Evolutionary conservation across 2,329 filamentous ascomycete species (phyloP).

Genomic region (Ceratocystis ficicola): DNA sequence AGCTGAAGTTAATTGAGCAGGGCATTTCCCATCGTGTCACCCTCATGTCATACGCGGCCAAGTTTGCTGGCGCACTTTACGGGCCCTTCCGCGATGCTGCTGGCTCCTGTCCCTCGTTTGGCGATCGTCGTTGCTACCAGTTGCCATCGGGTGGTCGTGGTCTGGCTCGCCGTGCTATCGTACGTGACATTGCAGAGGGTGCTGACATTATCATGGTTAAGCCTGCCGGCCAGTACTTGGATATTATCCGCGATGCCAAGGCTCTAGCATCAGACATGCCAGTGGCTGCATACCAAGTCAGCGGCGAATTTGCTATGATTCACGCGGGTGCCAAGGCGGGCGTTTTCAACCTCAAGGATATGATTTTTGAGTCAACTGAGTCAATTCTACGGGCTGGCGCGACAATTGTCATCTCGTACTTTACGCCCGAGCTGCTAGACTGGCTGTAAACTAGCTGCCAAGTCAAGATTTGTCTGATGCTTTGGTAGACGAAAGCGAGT

Average conservation of each 20-base stretch:
- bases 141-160: conserved; percentile 85
- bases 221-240: conserved; percentile 86
- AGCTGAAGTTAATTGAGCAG: conserved; percentile 91
- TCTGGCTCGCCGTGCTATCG: conserved; percentile 78
- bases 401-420: conserved; percentile 87
- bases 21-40: conserved; percentile 84
- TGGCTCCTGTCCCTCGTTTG: conserved; percentile 79
- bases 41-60: conserved; percentile 96
- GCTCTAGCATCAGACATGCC: conserved; percentile 85
- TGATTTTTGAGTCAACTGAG: conserved; percentile 91
- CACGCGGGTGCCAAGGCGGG: conserved; percentile 90
- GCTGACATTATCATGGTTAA: conserved; percentile 99
- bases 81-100: conserved; percentile 95
- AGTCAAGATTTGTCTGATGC: background rate
- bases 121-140: conserved; percentile 94
- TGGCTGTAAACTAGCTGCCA: conserved; percentile 42
- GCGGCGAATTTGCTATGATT: conserved; percentile 96
- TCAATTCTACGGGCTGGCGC: conserved; percentile 87
- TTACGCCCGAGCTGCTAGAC: conserved; percentile 68
- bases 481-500: background rate
- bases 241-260: conserved; percentile 96
- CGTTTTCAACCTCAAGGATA: conserved; percentile 86
- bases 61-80: conserved; percentile 93
- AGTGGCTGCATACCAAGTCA: conserved; percentile 91
- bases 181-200: conserved; percentile 80